Evolutionary conservation across 2,329 filamentous ascomycete species (phyloP), one percentile per base, ranked within the genome.

Genomic region (Hymenoscyphus repandus): DNA sequence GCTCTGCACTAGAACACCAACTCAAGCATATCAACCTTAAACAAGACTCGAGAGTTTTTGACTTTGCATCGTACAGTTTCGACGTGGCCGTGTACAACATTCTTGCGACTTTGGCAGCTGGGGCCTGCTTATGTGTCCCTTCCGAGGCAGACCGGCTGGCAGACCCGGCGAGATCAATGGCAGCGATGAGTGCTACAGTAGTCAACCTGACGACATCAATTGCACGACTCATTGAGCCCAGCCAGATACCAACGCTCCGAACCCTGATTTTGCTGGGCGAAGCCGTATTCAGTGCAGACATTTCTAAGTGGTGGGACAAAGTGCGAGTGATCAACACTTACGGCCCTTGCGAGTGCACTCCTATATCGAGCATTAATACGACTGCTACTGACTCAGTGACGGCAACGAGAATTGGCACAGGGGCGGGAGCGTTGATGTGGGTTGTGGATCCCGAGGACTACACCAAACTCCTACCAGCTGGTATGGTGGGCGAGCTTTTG

Each of bases 351-450:
- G n/a, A n/a, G n/a, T n/a, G n/a, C n/a, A n/a, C n/a, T n/a, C n/a
- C n/a, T n/a, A n/a, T n/a, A n/a, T n/a, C n/a, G n/a, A n/a, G n/a
- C n/a, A 10, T 45, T 58, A 15, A 61, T 64, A 39, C 64, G 61
- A 13, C 66, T 70, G 53, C 58, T 71, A 50, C 60, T 61, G 3
- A 65, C 59, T 7, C 72, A 70, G 69, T 67, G 66, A 13, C 12
- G 52, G 54, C 31, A 56, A 20, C 67, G 59, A 55, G 63, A 69
- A n/a, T 61, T 72, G n/a, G n/a, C n/a, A n/a, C 32, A 55, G 70
- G 47, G 72, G 72, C 59, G 68, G 62, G 1, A 73, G 71, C 51
- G 72, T 71, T 1, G 71, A 54, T 52, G 33, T 81, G 4, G 76
- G 78, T 58, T 45, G 55, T 53, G 5, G 44, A 53, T 34, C 46